These are phyloP conservation scores for Paramecium biaurelia DNA, from an alignment of 73 alveolate genomes.

Conservation along the genomic window DNA sequence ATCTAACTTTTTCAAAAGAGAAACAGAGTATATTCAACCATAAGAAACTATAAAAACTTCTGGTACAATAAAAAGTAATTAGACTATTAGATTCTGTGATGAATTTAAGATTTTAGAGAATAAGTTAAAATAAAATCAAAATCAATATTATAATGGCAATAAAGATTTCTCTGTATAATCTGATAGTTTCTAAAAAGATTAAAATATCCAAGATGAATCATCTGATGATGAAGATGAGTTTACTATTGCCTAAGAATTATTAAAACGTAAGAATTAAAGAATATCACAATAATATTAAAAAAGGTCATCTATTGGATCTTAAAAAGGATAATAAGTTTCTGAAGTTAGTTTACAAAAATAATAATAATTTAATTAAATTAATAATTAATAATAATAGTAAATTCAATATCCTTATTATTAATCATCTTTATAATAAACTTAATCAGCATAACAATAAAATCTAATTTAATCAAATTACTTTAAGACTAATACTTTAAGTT, in stretches of 20 bases:
- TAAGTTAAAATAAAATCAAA: not conserved
- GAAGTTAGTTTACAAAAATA: not conserved
- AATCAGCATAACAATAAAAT: not conserved
- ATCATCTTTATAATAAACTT: not conserved
- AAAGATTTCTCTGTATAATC: not conserved
- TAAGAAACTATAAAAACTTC: not conserved
- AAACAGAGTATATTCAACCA: not conserved
- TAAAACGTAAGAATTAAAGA: not conserved
- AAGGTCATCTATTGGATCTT: not conserved
- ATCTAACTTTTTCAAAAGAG: not conserved
- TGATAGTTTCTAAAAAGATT: not conserved
- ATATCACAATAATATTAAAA: not conserved
- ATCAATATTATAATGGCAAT: not conserved
- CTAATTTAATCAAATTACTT: not conserved
- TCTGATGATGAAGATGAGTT: conserved; percentile 5
- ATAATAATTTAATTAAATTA: not conserved
- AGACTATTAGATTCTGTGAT: not conserved
- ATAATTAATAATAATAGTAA: not conserved
- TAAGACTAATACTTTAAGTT: conserved; percentile 13
- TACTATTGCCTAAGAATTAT: not conserved
- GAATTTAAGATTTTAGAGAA: not conserved
- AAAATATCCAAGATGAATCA: not conserved
- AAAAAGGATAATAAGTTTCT: not conserved
- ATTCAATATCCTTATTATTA: not conserved
- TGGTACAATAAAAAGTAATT: not conserved